Percentiles rank a stretch among this genome's conserved stretches.
Evolutionary conservation across 768 basidiomycete species (phyloP).

Genomic region (Mycena belliarum): DNA sequence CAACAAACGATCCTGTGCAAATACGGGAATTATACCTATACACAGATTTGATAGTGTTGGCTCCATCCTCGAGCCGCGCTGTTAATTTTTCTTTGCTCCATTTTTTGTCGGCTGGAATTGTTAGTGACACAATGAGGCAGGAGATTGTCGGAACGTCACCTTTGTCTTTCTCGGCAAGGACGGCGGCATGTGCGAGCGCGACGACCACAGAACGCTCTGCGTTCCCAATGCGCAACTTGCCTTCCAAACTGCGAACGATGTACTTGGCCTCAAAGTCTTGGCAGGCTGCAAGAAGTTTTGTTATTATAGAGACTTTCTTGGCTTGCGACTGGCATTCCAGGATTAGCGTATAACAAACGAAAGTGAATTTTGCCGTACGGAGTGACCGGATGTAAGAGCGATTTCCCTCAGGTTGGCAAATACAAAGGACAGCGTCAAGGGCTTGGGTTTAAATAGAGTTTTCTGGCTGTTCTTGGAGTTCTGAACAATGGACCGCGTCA

Average conservation of each 20-base stretch:
- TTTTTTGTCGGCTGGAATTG: constrained; percentile 62
- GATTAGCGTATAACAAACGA: constrained; percentile 2
- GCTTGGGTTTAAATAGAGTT: constrained; percentile 91
- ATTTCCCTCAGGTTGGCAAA: constrained; percentile 92
- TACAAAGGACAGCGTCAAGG: constrained; percentile 84
- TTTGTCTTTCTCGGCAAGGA: constrained; percentile 75
- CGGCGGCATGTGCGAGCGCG: constrained; percentile 88
- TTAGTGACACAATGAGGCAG: not conserved
- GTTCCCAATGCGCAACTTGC: constrained; percentile 95
- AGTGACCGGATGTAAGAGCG: constrained; percentile 80
- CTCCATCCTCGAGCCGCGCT: constrained; percentile 71
- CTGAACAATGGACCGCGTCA: constrained; percentile 38
- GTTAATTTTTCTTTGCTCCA: constrained; percentile 75
- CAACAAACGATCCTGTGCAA: not conserved
- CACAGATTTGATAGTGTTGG: constrained; percentile 80
- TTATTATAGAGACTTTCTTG: constrained; percentile 94
- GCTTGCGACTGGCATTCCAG: constrained; percentile 70
- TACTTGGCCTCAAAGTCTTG: constrained; percentile 94
- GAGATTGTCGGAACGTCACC: constrained; percentile 34
- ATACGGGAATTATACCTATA: constrained; percentile 66
- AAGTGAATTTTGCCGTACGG: constrained; percentile 44
- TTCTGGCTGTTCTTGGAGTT: constrained; percentile 93
- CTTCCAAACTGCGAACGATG: constrained; percentile 92
- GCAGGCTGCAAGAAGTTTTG: constrained; percentile 90
- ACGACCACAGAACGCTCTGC: constrained; percentile 96